Evolutionary conservation across 1,284 basidiomycete genomes (phyloP), one percentile per base, ranked within the genome.

Genomic region (Trametes hirsuta): DNA sequence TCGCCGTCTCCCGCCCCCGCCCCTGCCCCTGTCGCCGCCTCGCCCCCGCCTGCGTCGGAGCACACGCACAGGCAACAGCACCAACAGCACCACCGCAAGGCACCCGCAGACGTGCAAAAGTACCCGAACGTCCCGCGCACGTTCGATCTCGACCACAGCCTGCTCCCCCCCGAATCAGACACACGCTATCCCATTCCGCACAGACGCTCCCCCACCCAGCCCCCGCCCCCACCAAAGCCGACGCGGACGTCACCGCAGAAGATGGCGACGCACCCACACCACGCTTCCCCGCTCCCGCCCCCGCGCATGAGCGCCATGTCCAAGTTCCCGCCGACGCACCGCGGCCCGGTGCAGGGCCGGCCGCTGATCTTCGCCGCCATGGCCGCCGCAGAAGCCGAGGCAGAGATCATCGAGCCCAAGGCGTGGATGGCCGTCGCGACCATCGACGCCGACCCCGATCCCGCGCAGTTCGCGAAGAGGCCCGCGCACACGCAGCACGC

Each of bases 301-400:
- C 35, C 48, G 34, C 42, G 21, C 47, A 37, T 44, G 40, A 21
- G 22, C 24, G 42, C 4, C 44, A 37, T 21, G 35, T 45, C 47
- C n/a, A 22, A 35, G 36, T 41, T 49, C 14, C 45, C 52, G 21
- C 46, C 50, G 4, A 37, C 39, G 46, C 47, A 55, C 15, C 61
- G 51, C 46, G 67, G 66, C 0, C 68, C 69, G 45, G 59, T 71
- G n/a, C 69, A 64, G 21, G 71, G 72, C 25, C 65, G 68, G 11
- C 71, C 73, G 34, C 67, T 69, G 48, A 74, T 72, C 52, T 73
- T 75, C 61, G 70, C 71, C 4, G 67, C 71, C 35, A 70, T 69
- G 70, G 61, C 65, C 4, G 60, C 63, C 11, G 59, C 68, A 37
- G 68, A 69, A 42, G 51, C 62, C 21, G 68, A 69, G 40, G 64